Evolutionary conservation across 805 yeast genomes (phyloP), one percentile per base, ranked within the genome.

Genomic region (Kurtzmaniella cleridarum): DNA sequence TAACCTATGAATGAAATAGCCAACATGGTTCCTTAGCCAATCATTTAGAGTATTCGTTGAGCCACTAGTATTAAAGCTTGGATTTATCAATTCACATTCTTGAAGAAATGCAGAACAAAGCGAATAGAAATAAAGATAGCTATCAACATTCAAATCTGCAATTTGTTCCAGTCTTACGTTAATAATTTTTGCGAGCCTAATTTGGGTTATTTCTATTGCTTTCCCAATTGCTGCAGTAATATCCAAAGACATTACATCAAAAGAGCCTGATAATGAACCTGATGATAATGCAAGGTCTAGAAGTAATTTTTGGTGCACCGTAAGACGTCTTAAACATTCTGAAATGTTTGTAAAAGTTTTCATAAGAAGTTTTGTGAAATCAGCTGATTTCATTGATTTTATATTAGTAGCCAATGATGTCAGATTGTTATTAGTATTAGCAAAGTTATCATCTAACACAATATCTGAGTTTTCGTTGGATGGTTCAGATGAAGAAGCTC

Each of bases 11-110:
- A 78, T 61, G 54, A 77, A 89, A 39, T 74, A 71, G 42, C 72
- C 78, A 3, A 83, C 71, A 45, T 86, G 95, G 26, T 73, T 70
- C n/a, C 72, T 75, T 12, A 89, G 60, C 50, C 80, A 75, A 41
- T 81, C 86, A 38, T 81, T 77, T 23, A 91, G 62, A 1, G 71
- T 57, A 43, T 60, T 62, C 7, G 71, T 71, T 1, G 62, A 55
- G n/a, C 77, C 79, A 20, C 72, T 69, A 0, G 78, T 70, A 6
- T 75, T 70, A 41, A 73, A 77, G 0, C 95, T 95, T 3, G 73
- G 73, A 39, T 88, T 79, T 3, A 90, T 75, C 11, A 79, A 69
- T 57, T 93, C 98, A 57, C 95, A 86, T 53, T 88, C 95, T 35
- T 76, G 76, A 31, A 89, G 66, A 54, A 90, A 90, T 16, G 81